phyloP scores from a whole-genome alignment of 129 eudicot genomes.

The Flaveria bidentis region DNA sequence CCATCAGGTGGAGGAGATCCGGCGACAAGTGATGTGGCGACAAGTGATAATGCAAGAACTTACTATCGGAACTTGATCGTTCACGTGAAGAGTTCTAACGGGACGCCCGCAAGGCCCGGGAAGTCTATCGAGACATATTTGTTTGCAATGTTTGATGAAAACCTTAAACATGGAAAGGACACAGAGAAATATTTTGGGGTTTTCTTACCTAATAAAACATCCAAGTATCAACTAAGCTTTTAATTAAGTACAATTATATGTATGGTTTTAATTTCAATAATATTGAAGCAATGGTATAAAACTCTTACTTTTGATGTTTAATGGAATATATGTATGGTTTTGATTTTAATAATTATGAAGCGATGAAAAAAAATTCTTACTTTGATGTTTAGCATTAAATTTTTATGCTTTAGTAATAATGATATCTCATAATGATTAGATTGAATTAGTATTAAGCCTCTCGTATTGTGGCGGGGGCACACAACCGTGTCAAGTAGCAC shows the following conservation, averaged over 20 bases:
- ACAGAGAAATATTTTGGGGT: constrained; percentile 25
- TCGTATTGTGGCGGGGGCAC: too few species aligned
- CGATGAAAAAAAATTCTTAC: neutral
- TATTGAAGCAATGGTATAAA: neutral
- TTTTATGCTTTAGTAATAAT: neutral
- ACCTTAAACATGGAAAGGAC: neutral
- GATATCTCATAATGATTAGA: too few species aligned
- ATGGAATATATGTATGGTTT: neutral
- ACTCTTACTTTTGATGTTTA: neutral
- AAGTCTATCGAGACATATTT: constrained; percentile 19
- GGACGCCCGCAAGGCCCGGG: constrained; percentile 15
- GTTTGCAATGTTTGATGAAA: constrained; percentile 33
- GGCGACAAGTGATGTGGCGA: constrained; percentile 30
- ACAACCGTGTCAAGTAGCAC: too few species aligned
- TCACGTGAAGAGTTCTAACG: constrained; percentile 27
- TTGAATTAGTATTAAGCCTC: too few species aligned
- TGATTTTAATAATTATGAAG: neutral
- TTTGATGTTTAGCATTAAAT: neutral
- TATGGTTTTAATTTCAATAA: neutral
- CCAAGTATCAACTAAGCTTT: constrained; percentile 22
- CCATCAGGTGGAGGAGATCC: constrained; percentile 33
- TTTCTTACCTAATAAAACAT: neutral
- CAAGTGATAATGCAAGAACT: constrained; percentile 35
- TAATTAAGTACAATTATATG: neutral
- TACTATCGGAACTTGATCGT: constrained; percentile 44